These are phyloP conservation scores for Bryoglossum gracile DNA, from an alignment of 495 filamentous ascomycete species.

Conservation along the genomic window DNA sequence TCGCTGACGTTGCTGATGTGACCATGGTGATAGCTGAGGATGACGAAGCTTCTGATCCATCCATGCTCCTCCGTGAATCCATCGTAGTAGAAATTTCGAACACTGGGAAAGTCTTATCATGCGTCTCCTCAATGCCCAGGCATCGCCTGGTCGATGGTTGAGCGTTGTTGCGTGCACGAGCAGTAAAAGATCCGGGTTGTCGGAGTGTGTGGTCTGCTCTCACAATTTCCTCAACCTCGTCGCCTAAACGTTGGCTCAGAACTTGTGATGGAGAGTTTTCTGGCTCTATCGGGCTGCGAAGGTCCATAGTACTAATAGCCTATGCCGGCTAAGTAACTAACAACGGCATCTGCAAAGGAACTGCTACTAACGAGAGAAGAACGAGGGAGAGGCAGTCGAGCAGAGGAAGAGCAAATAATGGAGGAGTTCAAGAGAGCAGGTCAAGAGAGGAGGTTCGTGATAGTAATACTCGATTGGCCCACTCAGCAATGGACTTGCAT, in stretches of 20 bases:
- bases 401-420: slow-evolving; percentile 2
- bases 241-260: slow-evolving; percentile 6
- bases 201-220: slow-evolving; percentile 3
- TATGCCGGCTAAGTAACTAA: too few relatives aligned
- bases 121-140: slow-evolving; percentile 7
- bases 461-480: slow-evolving; percentile 18
- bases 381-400: neutral
- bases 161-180: slow-evolving; percentile 1
- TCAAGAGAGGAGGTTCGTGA: slow-evolving; percentile 13
- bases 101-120: slow-evolving; percentile 7
- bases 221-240: slow-evolving; percentile 22
- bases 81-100: slow-evolving; percentile 10
- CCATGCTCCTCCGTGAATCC: slow-evolving; percentile 17
- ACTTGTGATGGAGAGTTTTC: slow-evolving; percentile 4
- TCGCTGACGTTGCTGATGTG: slow-evolving; percentile 21
- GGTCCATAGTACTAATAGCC: slow-evolving; percentile 10
- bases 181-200: neutral
- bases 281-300: slow-evolving; percentile 6
- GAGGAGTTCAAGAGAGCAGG: slow-evolving; percentile 1
- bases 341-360: slow-evolving; percentile 4
- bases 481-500: neutral
- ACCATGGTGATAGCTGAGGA: slow-evolving; percentile 20
- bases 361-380: neutral
- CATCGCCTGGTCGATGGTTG: slow-evolving; percentile 11
- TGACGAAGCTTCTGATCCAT: slow-evolving; percentile 15